These are phyloP conservation scores for Populus hybrid DNA, from an alignment of 441 rosid species.

Conservation along the genomic window DNA sequence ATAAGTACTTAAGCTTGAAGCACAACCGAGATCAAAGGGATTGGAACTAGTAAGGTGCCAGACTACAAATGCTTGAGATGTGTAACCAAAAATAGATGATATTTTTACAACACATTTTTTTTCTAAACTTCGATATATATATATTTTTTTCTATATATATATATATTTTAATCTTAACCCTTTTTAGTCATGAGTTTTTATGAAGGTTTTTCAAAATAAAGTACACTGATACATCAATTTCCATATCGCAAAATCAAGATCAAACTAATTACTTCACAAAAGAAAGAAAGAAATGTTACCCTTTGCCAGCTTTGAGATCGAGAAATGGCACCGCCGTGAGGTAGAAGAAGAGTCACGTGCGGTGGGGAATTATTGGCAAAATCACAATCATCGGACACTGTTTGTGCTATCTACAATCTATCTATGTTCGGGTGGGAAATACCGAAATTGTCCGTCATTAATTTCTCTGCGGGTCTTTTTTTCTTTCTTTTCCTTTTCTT, in stretches of 20 bases:
- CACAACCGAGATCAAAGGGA: fast-evolving
- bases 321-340: constrained; percentile 24
- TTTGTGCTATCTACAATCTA: neutral
- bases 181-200: no score
- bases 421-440: neutral
- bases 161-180: no score
- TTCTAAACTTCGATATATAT: no score
- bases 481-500: neutral
- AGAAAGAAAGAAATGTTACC: constrained; percentile 29
- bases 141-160: no score
- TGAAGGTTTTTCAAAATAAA: no score
- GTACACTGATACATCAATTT: no score
- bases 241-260: neutral
- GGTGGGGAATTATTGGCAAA: constrained; percentile 2
- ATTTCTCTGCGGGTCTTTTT: neutral
- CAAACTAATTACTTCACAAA: neutral
- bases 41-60: fast-evolving
- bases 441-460: neutral
- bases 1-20: fast-evolving
- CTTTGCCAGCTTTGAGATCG: constrained; percentile 48
- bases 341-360: constrained; percentile 2
- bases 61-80: fast-evolving
- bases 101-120: fast-evolving
- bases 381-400: neutral
- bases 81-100: fast-evolving